Percentiles rank a stretch among this genome's conserved stretches.
phyloP scores from a whole-genome alignment of 176 grass and related monocot species.

The Juncus effusus region DNA sequence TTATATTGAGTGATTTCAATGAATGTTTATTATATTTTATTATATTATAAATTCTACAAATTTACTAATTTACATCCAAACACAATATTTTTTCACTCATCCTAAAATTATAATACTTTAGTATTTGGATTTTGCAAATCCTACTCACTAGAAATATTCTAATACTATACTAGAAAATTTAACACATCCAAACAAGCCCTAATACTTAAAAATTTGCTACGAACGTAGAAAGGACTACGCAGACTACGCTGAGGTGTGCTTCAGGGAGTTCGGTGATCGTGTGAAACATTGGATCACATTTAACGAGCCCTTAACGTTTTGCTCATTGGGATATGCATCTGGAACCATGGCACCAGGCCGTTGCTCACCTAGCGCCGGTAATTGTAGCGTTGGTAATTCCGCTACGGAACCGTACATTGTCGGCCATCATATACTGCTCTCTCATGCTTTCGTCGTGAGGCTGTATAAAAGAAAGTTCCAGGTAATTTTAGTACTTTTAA shows the following conservation, averaged over 20 bases:
- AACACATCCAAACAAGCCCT: no score
- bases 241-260: conserved; percentile 52
- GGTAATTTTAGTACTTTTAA: conserved; percentile 22
- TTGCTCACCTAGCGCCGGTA: conserved; percentile 37
- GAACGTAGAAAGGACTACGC: conserved; percentile 48
- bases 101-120: no score
- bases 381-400: conserved; percentile 44
- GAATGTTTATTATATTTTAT: no score
- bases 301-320: conserved; percentile 46
- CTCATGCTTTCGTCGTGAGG: conserved; percentile 37
- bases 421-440: conserved; percentile 50
- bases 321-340: neutral
- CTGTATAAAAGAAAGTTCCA: conserved; percentile 60
- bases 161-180: no score
- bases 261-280: conserved; percentile 52
- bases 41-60: no score
- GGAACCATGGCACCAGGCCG: conserved; percentile 28
- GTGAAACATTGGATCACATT: conserved; percentile 81
- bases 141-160: no score
- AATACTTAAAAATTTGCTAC: no score
- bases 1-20: no score
- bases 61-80: no score
- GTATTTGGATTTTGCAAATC: no score
- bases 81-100: no score
- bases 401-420: conserved; percentile 54